Percentiles rank a stretch among this genome's conserved stretches.
Evolutionary conservation across 352 stramenopile species (phyloP).

Genomic region (Pythium dissotocum): DNA sequence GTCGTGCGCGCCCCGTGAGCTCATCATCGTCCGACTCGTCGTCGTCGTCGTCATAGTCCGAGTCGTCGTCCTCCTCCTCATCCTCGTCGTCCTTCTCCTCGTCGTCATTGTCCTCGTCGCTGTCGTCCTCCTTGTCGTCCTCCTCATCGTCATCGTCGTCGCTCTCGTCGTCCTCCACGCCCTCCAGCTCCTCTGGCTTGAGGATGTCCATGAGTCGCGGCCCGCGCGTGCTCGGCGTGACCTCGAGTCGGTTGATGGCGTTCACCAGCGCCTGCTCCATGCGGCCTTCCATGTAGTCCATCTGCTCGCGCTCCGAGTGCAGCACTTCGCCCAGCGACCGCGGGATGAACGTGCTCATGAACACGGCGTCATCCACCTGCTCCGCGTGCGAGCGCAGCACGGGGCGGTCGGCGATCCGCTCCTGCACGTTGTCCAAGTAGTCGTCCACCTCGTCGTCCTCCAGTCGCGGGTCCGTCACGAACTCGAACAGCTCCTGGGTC

Average conservation of each 20-base stretch:
- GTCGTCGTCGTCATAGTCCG: slow-evolving; percentile 27
- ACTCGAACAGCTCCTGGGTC: slow-evolving; percentile 96
- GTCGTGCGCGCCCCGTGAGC: slow-evolving; percentile 36
- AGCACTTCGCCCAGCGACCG: slow-evolving; percentile 94
- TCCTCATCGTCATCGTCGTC: slow-evolving; percentile 53
- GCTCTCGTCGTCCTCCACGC: slow-evolving; percentile 40
- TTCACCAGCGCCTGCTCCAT: slow-evolving; percentile 84
- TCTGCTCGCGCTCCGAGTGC: slow-evolving; percentile 83
- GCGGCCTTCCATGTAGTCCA: slow-evolving; percentile 82
- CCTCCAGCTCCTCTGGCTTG: slow-evolving; percentile 59
- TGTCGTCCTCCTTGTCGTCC: slow-evolving; percentile 44
- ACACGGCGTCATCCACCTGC: slow-evolving; percentile 93
- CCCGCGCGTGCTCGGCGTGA: slow-evolving; percentile 37
- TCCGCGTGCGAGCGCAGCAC: slow-evolving; percentile 63
- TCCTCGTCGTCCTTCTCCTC: slow-evolving; percentile 63
- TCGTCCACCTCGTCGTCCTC: slow-evolving; percentile 79
- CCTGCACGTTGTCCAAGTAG: slow-evolving; percentile 90
- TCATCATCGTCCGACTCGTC: slow-evolving; percentile 29
- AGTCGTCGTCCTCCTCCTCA: slow-evolving; percentile 32
- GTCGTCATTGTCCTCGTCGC: slow-evolving; percentile 39
- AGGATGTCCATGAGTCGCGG: slow-evolving; percentile 75
- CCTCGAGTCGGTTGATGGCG: slow-evolving; percentile 77
- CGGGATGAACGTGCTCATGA: slow-evolving; percentile 94
- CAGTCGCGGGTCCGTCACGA: slow-evolving; percentile 87
- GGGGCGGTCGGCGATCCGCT: slow-evolving; percentile 76